Base-by-base conservation (phyloP, 2,329 filamentous ascomycete genomes). In the Fusarium abutilonis region DNA sequence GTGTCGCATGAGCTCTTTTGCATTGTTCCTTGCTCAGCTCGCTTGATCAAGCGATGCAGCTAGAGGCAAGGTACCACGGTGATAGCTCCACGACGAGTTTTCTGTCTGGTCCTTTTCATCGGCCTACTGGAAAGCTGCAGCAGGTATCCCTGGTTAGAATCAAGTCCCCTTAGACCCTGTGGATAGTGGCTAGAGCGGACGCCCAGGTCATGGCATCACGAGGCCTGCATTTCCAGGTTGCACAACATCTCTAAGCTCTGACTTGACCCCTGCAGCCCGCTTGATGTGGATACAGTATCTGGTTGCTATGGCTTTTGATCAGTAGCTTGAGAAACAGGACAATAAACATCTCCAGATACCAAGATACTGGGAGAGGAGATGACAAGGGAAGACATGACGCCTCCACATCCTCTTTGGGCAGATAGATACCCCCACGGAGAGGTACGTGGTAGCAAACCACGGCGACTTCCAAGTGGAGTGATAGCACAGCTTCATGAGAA, bases 211-310 rank as follows among this genome's bases (percentile, higher is more conserved):
- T 51, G 19, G 49, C 62, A 66, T 65, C 62, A 65, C 62, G 57
- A 59, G 62, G 62, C 62, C 54, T 66, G 57, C 62, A 66, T 65
- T 59, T 63, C 36, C 62, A 59, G 65, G 62, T 66, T 65, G 43
- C 47, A 56, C 63, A 39, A 63, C 44, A 46, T 60, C 45, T 44
- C 41, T 40, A 52, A 52, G 44, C 31, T 49, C 53, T 66, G 53
- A 58, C 63, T 66, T 66, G 49, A 66, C 58, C 63, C 63, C 54
- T 64, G 63, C 32, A 63, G 35, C 51, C 54, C 58, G 63, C 63
- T 56, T 23, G 26, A 35, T 52, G 63, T 66, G 63, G 63, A 57
- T 64, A 52, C 40, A 42, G 23, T 21, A 26, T 35, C 44, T 64
- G 39, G 63, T 66, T 66, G 63, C 63, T 54, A 29, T 66, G 41